phyloP scores from a whole-genome alignment of 129 eudicot species.

The Glebionis coronaria region DNA sequence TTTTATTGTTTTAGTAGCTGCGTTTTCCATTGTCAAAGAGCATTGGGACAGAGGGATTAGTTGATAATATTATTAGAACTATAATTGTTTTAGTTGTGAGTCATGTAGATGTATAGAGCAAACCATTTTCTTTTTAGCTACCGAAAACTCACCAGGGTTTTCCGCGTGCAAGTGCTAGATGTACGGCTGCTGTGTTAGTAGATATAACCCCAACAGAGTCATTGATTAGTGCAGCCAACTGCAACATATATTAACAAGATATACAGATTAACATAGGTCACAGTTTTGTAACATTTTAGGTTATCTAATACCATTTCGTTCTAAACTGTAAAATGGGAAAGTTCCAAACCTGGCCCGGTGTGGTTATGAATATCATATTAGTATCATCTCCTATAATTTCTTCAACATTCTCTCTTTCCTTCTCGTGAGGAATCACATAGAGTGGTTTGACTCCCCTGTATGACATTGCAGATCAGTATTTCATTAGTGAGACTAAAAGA shows the following conservation, averaged over 20 bases:
- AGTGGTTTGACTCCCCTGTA: slow-evolving; percentile 76
- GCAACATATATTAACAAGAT: slow-evolving; percentile 16
- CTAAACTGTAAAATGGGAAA: not conserved
- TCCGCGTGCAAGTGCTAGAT: slow-evolving; percentile 67
- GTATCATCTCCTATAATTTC: slow-evolving; percentile 70
- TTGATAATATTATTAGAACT: too few relatives aligned
- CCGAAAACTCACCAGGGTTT: slow-evolving; percentile 61
- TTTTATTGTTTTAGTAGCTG: too few relatives aligned
- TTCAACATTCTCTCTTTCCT: slow-evolving; percentile 78
- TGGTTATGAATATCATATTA: slow-evolving; percentile 75
- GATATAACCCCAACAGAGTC: slow-evolving; percentile 88
- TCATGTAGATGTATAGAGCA: too few relatives aligned
- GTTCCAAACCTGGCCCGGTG: slow-evolving; percentile 74
- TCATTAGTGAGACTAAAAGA: not conserved
- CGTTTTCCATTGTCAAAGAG: too few relatives aligned
- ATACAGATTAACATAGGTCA: slow-evolving; percentile 7
- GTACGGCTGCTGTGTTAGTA: slow-evolving; percentile 87
- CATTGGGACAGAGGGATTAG: too few relatives aligned
- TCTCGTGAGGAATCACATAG: slow-evolving; percentile 93
- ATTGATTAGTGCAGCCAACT: slow-evolving; percentile 89
- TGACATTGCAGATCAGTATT: slow-evolving; percentile 19
- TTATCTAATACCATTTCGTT: not conserved
- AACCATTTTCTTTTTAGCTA: too few relatives aligned
- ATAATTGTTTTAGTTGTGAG: too few relatives aligned
- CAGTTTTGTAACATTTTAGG: not conserved